phyloP scores from a whole-genome alignment of 1,284 basidiomycete genomes.

The Ustilago vetiveriae region DNA sequence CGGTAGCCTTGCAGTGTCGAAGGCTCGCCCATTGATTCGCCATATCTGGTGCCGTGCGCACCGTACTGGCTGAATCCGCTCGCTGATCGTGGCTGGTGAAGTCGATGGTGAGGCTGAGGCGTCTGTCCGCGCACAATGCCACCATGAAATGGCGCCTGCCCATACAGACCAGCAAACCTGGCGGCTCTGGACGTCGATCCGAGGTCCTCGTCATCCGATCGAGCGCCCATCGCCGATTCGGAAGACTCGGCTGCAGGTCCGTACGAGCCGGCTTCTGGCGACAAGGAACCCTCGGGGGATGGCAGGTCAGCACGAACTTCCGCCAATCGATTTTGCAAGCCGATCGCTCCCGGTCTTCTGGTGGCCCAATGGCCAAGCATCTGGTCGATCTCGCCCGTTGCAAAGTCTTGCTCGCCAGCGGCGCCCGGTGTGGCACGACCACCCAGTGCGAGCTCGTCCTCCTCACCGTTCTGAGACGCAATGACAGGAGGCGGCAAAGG shows the following conservation, averaged over 20 bases:
- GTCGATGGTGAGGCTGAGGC: slow-evolving; percentile 44
- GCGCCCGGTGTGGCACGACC: slow-evolving; percentile 48
- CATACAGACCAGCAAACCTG: slow-evolving; percentile 77
- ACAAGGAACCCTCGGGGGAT: slow-evolving; percentile 36
- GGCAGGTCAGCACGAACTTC: slow-evolving; percentile 35
- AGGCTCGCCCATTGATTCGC: slow-evolving; percentile 40
- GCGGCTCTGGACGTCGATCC: slow-evolving; percentile 72
- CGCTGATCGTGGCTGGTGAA: slow-evolving; percentile 40
- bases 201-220: slow-evolving; percentile 44
- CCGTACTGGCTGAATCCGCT: slow-evolving; percentile 38
- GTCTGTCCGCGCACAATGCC: slow-evolving; percentile 29
- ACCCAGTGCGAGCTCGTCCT: slow-evolving; percentile 48
- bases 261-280: slow-evolving; percentile 23
- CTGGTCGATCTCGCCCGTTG: slow-evolving; percentile 57
- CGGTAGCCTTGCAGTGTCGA: slow-evolving; percentile 36
- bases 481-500: slow-evolving; percentile 63
- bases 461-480: slow-evolving; percentile 48
- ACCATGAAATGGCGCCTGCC: slow-evolving; percentile 14
- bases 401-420: slow-evolving; percentile 51
- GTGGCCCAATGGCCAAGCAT: slow-evolving; percentile 54
- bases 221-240: slow-evolving; percentile 29
- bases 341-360: slow-evolving; percentile 19
- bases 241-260: slow-evolving; percentile 6
- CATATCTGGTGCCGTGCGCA: slow-evolving; percentile 23
- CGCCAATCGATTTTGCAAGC: slow-evolving; percentile 33